Conservation (phyloP, 148 eudicot species). For the Silene uniflora region DNA sequence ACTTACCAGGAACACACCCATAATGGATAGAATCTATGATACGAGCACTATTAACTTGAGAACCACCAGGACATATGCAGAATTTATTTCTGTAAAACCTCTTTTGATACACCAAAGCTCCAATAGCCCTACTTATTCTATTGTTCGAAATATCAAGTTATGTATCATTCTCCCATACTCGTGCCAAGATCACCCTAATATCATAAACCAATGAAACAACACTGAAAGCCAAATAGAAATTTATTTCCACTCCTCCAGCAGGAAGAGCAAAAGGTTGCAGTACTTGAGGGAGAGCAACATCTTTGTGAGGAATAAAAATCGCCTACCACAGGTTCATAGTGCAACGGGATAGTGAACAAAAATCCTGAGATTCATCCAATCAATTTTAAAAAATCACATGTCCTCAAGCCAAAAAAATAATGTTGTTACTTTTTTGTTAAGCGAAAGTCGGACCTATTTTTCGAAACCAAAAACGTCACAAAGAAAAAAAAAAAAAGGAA, state of each 20-base stretch:
- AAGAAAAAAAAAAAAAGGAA: no score
- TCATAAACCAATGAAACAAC: no score
- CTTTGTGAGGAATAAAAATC: no score
- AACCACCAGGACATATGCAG: slow-evolving; percentile 85
- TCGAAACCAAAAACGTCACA: no score
- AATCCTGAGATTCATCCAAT: no score
- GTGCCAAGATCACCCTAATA: slow-evolving; percentile 64
- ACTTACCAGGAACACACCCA: slow-evolving; percentile 74
- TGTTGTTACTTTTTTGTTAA: no score
- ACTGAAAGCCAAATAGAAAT: no score
- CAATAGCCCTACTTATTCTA: slow-evolving; percentile 71
- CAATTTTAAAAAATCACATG: no score
- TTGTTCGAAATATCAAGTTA: slow-evolving; percentile 70
- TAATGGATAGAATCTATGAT: slow-evolving; percentile 78
- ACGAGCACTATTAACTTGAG: slow-evolving; percentile 85
- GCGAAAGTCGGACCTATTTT: no score
- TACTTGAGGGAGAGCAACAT: slow-evolving; percentile 95
- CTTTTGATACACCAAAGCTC: slow-evolving; percentile 61
- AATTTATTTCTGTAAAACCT: slow-evolving; percentile 61
- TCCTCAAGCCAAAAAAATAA: no score
- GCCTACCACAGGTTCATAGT: no score
- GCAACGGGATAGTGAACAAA: no score
- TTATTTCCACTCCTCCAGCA: slow-evolving; percentile 16
- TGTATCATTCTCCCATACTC: slow-evolving; percentile 77
- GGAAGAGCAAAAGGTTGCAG: slow-evolving; percentile 95